These are phyloP conservation scores for Suhomyces sp. DNA, from an alignment of 805 yeast genomes.

Conservation along the genomic window DNA sequence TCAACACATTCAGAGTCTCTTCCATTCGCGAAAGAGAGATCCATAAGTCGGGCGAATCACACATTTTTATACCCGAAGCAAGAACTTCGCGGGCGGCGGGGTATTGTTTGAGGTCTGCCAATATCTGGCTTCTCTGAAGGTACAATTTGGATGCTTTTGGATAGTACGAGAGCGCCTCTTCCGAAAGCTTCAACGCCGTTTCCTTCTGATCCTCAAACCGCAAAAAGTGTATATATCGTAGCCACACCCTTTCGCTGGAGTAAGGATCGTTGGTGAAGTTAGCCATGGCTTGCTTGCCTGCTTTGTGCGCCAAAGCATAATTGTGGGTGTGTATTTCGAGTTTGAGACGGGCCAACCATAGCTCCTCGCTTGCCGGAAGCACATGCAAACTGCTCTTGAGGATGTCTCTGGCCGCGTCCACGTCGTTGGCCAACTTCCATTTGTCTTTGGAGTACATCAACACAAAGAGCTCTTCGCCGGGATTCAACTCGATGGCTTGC, in stretches of 20 bases:
- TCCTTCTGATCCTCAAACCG: conserved; percentile 27
- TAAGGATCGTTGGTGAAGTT: conserved; percentile 7
- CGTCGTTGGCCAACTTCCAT: conserved; percentile 49
- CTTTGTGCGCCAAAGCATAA: conserved; percentile 37
- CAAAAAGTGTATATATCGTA: conserved; percentile 53
- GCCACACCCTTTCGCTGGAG: conserved; percentile 54
- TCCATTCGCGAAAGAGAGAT: conserved; percentile 47
- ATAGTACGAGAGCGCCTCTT: conserved; percentile 43
- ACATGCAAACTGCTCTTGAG: conserved; percentile 45
- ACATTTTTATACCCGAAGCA: conserved; percentile 45
- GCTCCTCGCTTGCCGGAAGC: conserved; percentile 46
- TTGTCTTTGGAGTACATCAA: conserved; percentile 72
- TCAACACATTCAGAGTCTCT: conserved; percentile 38
- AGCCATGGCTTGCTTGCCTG: conserved; percentile 35
- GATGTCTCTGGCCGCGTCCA: conserved; percentile 51
- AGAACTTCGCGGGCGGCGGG: conserved; percentile 47
- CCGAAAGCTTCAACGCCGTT: not conserved
- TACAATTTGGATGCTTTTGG: conserved; percentile 53
- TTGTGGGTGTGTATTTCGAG: conserved; percentile 48
- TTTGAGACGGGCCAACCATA: conserved; percentile 74
- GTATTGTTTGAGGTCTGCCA: conserved; percentile 28
- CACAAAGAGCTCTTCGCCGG: conserved; percentile 49
- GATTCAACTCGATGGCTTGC: conserved; percentile 49
- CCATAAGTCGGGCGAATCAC: conserved; percentile 52
- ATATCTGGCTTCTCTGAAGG: conserved; percentile 59